Conservation (phyloP, 164 flowering plant genomes). For the Vitis amurensis region DNA sequence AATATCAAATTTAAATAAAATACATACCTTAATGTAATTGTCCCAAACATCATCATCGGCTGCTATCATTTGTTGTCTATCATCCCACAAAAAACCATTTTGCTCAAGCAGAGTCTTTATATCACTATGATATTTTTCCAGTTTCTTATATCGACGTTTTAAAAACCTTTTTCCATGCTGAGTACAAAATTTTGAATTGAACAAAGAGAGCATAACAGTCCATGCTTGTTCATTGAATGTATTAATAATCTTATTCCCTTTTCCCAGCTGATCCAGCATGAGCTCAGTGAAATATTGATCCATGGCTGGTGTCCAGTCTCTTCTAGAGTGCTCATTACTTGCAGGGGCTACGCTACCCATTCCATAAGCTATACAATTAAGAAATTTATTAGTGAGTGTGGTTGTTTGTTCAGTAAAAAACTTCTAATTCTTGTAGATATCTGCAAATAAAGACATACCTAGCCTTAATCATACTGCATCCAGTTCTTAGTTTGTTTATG, state of each 20-base stretch:
- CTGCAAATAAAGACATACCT: too few relatives aligned
- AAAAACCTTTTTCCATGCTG: conserved; percentile 1
- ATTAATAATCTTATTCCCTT: conserved; percentile 3
- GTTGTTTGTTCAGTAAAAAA: too few relatives aligned
- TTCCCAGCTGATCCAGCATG: background rate
- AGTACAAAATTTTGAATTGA: conserved; percentile 5
- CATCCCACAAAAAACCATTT: background rate
- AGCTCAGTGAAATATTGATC: conserved; percentile 3
- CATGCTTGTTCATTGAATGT: conserved; percentile 9
- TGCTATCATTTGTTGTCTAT: background rate
- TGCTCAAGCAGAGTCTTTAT: conserved; percentile 6
- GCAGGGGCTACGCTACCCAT: background rate
- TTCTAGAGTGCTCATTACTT: background rate
- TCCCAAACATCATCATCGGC: conserved; percentile 5
- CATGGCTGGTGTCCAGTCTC: conserved; percentile 5
- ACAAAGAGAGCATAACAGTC: conserved; percentile 3
- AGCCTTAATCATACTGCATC: too few relatives aligned
- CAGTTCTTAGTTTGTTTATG: too few relatives aligned
- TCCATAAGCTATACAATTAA: background rate
- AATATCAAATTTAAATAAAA: background rate
- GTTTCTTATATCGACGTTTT: background rate
- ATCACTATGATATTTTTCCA: background rate
- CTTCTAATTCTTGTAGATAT: too few relatives aligned
- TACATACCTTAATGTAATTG: background rate
- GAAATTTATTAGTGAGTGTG: too few relatives aligned